Evolutionary conservation across 129 eudicot genomes (phyloP), one percentile per base, ranked within the genome.

Genomic region (Ambrosia artemisiifolia): DNA sequence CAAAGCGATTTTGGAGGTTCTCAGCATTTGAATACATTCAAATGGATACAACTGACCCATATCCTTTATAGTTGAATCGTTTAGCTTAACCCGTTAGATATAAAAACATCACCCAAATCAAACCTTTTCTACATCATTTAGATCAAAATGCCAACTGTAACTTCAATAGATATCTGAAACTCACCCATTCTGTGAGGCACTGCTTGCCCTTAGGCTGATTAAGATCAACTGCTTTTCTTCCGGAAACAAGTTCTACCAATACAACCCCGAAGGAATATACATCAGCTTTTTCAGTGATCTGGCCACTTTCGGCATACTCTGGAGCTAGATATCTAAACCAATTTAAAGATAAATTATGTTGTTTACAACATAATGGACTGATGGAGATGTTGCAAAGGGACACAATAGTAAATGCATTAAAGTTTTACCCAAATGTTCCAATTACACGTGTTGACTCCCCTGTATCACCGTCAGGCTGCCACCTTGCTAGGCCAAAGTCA

Each of bases 401-500:
- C 43, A 74, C 32, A n/a, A 38, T 74, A 60, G 44, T 13, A 6
- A 16, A 17, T 7, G 35, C 3, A 47, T 32, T 44, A 59, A 46
- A 33, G 61, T 55, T 59, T 71, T 80, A 88, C 97, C 97, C 97
- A 61, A 91, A 88, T 18, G 97, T 91, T 76, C 97, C 97, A 55
- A 91, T 91, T 57, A 91, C 97, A 80, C 95, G 82, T 7, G 97
- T 91, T 76, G 90, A 87, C 64, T 85, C 97, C 69, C 95, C 95
- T 8, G 79, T 85, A 67, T 86, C 97, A 70, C 95, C 95, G 63
- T 91, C 97, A 17, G 97, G 97, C 72, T 91, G 97, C 97, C 97
- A 91, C 70, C 97, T 82, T 6, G 97, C 97, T 44, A 91, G 82
- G 10, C 97, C 97, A 56, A 91, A 91, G 76, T 91, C 97, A 61